phyloP scores from a whole-genome alignment of 257 asterid species.

The Cinchona pubescens region DNA sequence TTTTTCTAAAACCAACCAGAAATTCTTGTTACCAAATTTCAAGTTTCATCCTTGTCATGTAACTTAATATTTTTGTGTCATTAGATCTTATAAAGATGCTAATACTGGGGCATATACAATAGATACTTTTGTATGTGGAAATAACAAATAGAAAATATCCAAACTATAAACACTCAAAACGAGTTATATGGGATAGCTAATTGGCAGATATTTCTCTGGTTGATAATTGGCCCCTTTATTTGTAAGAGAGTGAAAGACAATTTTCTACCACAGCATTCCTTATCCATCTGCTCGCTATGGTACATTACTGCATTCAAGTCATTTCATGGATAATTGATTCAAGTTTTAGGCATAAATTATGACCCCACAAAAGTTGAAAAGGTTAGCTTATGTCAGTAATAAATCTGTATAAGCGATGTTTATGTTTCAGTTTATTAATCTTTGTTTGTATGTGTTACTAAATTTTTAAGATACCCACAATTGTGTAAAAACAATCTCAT shows the following conservation, averaged over 20 bases:
- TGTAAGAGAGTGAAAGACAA: slow-evolving; percentile 44
- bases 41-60: background rate
- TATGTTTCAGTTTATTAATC: background rate
- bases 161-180: background rate
- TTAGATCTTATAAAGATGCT: background rate
- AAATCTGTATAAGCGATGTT: no score
- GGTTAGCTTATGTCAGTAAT: slow-evolving; percentile 35
- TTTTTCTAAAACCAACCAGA: background rate
- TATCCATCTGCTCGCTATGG: no score
- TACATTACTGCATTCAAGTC: slow-evolving; percentile 80
- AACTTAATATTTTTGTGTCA: slow-evolving; percentile 2
- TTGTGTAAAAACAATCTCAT: background rate
- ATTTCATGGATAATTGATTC: slow-evolving; percentile 70
- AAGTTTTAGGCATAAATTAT: slow-evolving; percentile 84
- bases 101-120: background rate
- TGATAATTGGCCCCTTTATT: background rate
- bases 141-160: background rate
- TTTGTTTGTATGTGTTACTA: background rate
- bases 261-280: slow-evolving; percentile 36
- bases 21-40: background rate
- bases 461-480: background rate
- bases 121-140: background rate
- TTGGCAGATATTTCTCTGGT: background rate
- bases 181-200: background rate
- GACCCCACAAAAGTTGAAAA: slow-evolving; percentile 83